Percentiles rank a stretch among this genome's conserved stretches.
These are phyloP conservation scores for Bipolaris bicolor DNA, from an alignment of 2,329 filamentous ascomycete genomes.

Conservation along the genomic window DNA sequence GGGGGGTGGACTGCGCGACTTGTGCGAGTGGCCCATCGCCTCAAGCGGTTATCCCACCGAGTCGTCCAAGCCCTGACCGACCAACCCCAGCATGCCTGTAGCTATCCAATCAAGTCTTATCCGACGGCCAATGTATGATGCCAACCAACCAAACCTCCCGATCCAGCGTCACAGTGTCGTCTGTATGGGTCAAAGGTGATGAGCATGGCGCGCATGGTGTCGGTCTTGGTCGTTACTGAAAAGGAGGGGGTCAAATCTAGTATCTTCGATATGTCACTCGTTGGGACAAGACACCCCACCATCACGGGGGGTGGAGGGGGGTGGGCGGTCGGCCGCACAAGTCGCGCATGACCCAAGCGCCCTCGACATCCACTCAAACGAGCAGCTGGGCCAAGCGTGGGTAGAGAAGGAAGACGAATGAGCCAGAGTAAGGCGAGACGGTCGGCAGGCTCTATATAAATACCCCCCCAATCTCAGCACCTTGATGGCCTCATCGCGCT, in stretches of 20 bases:
- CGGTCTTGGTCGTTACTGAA: background rate
- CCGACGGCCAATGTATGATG: background rate
- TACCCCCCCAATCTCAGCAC: conserved; percentile 21
- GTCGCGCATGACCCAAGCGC: conserved; percentile 12
- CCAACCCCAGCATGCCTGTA: background rate
- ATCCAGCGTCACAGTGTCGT: background rate
- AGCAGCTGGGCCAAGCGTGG: background rate
- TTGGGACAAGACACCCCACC: conserved; percentile 4
- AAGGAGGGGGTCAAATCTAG: background rate
- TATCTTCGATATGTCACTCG: conserved; percentile 14
- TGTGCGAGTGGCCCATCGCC: conserved; percentile 8
- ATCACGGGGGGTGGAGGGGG: background rate
- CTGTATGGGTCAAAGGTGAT: background rate
- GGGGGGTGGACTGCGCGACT: conserved; percentile 6
- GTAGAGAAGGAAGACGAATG: background rate
- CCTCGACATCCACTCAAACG: background rate
- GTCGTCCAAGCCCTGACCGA: background rate
- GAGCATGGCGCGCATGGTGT: background rate
- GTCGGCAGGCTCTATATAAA: conserved; percentile 21
- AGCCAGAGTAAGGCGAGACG: background rate
- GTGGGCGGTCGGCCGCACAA: background rate
- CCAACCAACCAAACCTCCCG: background rate
- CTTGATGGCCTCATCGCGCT: conserved; percentile 31
- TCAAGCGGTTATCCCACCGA: conserved; percentile 5
- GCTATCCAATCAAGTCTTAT: background rate